Percentiles rank a stretch among this genome's conserved stretches.
phyloP scores from a whole-genome alignment of 225 moss, liverwort and hornwort species.

The Asterella californica region DNA sequence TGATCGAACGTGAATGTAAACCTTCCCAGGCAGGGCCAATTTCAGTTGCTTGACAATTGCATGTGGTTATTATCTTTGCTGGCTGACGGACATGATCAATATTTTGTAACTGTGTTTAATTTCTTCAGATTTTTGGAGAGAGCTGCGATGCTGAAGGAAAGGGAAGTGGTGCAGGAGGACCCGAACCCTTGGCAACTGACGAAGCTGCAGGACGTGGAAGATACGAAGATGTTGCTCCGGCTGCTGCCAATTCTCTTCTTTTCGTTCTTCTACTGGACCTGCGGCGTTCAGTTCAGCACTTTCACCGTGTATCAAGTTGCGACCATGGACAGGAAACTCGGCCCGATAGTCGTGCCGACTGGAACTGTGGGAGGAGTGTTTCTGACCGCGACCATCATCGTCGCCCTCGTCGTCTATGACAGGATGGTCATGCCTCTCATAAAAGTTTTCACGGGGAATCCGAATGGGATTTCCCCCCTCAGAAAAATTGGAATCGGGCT shows the following conservation, averaged over 20 bases:
- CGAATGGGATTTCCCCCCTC: conserved; percentile 10
- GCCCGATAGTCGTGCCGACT: conserved; percentile 22
- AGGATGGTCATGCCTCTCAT: conserved; percentile 11
- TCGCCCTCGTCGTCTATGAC: conserved; percentile 26
- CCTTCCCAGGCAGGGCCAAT: too few species aligned
- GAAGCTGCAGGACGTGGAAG: conserved; percentile 40
- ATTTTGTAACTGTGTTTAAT: background rate
- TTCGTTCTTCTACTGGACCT: conserved; percentile 33
- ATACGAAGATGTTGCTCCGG: conserved; percentile 47
- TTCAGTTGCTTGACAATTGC: too few species aligned
- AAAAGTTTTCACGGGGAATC: conserved; percentile 10
- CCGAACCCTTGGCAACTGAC: conserved; percentile 13
- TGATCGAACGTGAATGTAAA: too few species aligned
- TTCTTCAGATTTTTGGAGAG: conserved; percentile 32
- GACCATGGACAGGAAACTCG: conserved; percentile 30
- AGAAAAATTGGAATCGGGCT: conserved; percentile 26
- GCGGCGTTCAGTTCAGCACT: conserved; percentile 20
- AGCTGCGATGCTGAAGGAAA: conserved; percentile 20
- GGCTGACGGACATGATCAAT: background rate
- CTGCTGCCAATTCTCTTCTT: conserved; percentile 48
- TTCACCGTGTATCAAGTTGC: conserved; percentile 17
- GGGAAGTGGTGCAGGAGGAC: background rate
- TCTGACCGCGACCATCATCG: conserved; percentile 7
- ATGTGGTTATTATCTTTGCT: too few species aligned
- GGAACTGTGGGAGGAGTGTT: conserved; percentile 23